phyloP scores from a whole-genome alignment of 495 filamentous ascomycete species.

The Trichoderma parareesei region DNA sequence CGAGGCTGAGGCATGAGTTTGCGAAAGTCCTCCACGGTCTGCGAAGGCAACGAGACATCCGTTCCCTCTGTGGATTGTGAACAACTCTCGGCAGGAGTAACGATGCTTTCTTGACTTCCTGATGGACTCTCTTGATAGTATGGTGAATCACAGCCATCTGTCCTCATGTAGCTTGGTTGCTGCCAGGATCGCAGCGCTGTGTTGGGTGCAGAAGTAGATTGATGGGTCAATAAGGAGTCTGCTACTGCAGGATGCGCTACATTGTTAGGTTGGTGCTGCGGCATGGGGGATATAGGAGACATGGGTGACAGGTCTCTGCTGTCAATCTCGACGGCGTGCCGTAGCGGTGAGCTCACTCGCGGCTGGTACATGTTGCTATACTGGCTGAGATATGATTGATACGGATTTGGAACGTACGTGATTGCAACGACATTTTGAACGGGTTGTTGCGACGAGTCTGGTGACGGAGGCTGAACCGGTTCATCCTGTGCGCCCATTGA shows the following conservation, averaged over 20 bases:
- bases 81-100: background rate
- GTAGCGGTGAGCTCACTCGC: background rate
- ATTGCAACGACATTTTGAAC: background rate
- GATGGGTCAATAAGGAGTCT: background rate
- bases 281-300: background rate
- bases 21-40: background rate
- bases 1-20: slow-evolving; percentile 2
- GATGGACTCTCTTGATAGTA: background rate
- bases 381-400: background rate
- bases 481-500: background rate
- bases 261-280: background rate
- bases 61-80: background rate
- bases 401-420: background rate
- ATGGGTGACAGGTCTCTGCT: background rate
- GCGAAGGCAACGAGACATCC: background rate
- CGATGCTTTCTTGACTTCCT: background rate
- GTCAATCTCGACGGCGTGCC: background rate
- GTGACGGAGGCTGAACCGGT: background rate
- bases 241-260: background rate
- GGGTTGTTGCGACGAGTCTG: background rate
- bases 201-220: background rate
- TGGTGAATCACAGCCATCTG: background rate
- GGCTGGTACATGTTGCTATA: background rate
- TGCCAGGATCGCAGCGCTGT: background rate
- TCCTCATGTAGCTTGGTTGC: background rate